Evolutionary conservation across 495 filamentous ascomycete genomes (phyloP), one percentile per base, ranked within the genome.

Genomic region (Entonaema liquescens): DNA sequence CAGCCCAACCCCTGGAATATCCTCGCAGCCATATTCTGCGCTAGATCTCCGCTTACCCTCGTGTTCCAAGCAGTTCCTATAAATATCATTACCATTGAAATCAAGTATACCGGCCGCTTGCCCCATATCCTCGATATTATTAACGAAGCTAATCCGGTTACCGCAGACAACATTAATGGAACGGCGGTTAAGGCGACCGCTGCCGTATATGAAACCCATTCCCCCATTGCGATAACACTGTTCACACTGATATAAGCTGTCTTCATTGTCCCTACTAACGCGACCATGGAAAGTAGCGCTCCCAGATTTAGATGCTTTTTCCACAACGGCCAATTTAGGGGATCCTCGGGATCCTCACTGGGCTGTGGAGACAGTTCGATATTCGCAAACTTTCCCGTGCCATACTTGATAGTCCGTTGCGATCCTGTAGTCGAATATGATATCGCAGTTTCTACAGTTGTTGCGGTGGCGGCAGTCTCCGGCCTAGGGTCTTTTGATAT

Each of bases 1-100:
- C 85, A 87, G n/a, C 82, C 84, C 8, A 86, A 26, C 9, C 83
- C 83, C 62, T 86, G 83, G 17, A 86, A 81, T 19, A 85, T 69
- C 31, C 85, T 74, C 15, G 83, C 81, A 5, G 81, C 75, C 83
- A 86, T 82, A 62, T 83, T 83, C 65, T 84, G 75, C 21, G 61
- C 74, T 61, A 81, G 82, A 68, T 74, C 78, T 60, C 57, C 73
- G 33, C 72, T 70, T 8, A 82, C 79, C 19, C 80, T 77, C 56
- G 82, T 86, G 58, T 83, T 85, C 84, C 82, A 85, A 7, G 82
- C 73, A 15, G 77, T 71, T 1, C 81, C 82, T 26, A 82, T 74
- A 21, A 87, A 82, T 57, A 86, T 70, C n/a, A 82, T 21, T 19
- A 79, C 54, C 59, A 78, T 59, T 12, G 83, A 83, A 4, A 58